A percentile compares a stretch with the other conserved stretches of the same genome.
Conservation (phyloP, 805 yeast species). For the Nakazawaea populi region DNA sequence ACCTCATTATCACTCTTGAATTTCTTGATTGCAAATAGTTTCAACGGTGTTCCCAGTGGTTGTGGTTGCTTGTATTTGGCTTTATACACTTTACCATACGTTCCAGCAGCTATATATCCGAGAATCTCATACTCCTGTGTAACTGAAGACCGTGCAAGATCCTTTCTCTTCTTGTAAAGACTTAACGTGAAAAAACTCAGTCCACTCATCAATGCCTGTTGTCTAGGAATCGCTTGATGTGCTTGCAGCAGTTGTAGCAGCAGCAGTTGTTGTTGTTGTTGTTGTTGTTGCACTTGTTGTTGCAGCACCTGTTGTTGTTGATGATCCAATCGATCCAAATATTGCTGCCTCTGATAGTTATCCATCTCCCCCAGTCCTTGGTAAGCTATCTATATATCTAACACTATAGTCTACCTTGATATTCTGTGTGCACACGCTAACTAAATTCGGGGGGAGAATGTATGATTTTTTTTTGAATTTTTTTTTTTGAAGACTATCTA, state of each 20-base stretch:
- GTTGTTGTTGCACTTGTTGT: constrained; percentile 15
- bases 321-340: constrained; percentile 10
- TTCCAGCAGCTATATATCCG: constrained; percentile 98
- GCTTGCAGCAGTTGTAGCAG: constrained; percentile 29
- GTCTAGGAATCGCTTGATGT: constrained; percentile 37
- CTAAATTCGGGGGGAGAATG: neutral
- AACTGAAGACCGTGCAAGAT: constrained; percentile 62
- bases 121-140: constrained; percentile 80
- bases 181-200: constrained; percentile 48
- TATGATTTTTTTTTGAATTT: neutral
- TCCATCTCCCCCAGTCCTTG: neutral
- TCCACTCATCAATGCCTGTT: constrained; percentile 50
- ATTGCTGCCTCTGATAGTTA: constrained; percentile 11
- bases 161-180: constrained; percentile 60
- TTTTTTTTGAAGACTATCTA: neutral
- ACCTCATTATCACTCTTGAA: constrained; percentile 87
- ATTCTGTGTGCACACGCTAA: too few relatives aligned
- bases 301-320: constrained; percentile 9
- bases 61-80: constrained; percentile 46
- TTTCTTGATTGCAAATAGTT: constrained; percentile 82
- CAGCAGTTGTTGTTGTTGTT: constrained; percentile 30
- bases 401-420: too few relatives aligned
- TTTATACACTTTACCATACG: constrained; percentile 93
- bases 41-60: constrained; percentile 12
- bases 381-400: neutral